These are phyloP conservation scores for Spergularia bocconei DNA, from an alignment of 148 eudicot species.

Conservation along the genomic window DNA sequence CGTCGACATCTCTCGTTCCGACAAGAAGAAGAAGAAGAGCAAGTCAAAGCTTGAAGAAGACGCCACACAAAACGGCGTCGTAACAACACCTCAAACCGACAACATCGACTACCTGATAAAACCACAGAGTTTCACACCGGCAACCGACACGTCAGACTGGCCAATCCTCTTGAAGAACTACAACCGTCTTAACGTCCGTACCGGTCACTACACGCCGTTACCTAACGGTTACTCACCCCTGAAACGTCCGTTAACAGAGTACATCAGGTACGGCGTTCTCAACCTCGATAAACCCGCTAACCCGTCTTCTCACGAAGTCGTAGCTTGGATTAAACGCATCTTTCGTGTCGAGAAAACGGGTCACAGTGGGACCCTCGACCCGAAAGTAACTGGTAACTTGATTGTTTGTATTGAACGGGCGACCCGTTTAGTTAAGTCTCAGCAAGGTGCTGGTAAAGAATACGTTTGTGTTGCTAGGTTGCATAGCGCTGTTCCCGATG, in stretches of 20 bases:
- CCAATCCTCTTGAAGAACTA: constrained; percentile 92
- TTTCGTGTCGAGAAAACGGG: constrained; percentile 85
- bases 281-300: constrained; percentile 92
- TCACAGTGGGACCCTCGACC: constrained; percentile 85
- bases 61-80: no score
- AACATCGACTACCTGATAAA: constrained; percentile 53
- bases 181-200: constrained; percentile 68
- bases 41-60: constrained; percentile 9
- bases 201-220: constrained; percentile 88
- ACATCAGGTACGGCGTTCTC: constrained; percentile 74
- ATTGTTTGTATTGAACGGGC: constrained; percentile 90
- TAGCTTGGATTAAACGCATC: constrained; percentile 94
- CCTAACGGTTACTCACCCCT: constrained; percentile 78
- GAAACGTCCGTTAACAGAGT: constrained; percentile 66
- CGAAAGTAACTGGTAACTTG: constrained; percentile 87
- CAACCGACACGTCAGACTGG: constrained; percentile 74
- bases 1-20: constrained; percentile 38
- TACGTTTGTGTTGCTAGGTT: constrained; percentile 87
- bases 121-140: constrained; percentile 65
- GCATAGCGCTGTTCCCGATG: constrained; percentile 72
- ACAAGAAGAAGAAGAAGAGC: constrained; percentile 60
- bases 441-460: constrained; percentile 95
- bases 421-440: constrained; percentile 84
- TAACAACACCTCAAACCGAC: neutral
- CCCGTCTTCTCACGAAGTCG: constrained; percentile 90